Evolutionary conservation across 495 filamentous ascomycete species (phyloP), one percentile per base, ranked within the genome.

Genomic region (Cercophora newfieldiana): DNA sequence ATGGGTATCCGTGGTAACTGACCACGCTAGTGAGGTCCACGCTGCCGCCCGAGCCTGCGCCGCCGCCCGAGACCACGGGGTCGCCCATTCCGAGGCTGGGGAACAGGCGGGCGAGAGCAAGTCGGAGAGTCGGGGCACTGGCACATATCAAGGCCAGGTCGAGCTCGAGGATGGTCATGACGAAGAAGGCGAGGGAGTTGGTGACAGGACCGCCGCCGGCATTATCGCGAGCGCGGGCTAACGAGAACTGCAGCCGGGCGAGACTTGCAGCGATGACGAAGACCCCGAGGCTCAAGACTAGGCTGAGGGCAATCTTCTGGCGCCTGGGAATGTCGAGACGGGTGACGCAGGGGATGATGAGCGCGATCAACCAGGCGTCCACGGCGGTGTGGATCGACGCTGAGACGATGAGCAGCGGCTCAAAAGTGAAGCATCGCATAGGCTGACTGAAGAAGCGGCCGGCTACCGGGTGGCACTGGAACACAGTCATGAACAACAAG

Each of bases 181-280:
- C 69, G 21, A 72, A 74, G 49, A 76, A 76, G 16, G 61, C 67
- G 22, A 72, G 66, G 14, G 67, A 68, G 54, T 69, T 66, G 19
- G 67, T 57, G 12, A 68, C 71, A 12, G 28, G 24, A n/a, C 56
- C 60, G 16, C 66, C 68, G n/a, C 66, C 59, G 7, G 63, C 59
- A 18, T 57, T 57, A n/a, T 30, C 69, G 19, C 31, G 54, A 31
- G 55, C 66, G 19, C 56, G 68, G 10, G 37, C 37, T 22, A 73
- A 66, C 8, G 56, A 63, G 3, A 76, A 59, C 61, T 69, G 64
- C 31, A 72, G 30, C 21, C 78, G 68, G n/a, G 70, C 75, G 22
- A 79, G 44, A 30, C 74, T 74, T 1, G 74, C 77, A 30, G 72
- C 77, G 3, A 76, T 72, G 25, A 77, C 77, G 25, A 78, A 76